Evolutionary conservation across 441 rosid species (phyloP), one percentile per base, ranked within the genome.

Genomic region (Populus hybrid): DNA sequence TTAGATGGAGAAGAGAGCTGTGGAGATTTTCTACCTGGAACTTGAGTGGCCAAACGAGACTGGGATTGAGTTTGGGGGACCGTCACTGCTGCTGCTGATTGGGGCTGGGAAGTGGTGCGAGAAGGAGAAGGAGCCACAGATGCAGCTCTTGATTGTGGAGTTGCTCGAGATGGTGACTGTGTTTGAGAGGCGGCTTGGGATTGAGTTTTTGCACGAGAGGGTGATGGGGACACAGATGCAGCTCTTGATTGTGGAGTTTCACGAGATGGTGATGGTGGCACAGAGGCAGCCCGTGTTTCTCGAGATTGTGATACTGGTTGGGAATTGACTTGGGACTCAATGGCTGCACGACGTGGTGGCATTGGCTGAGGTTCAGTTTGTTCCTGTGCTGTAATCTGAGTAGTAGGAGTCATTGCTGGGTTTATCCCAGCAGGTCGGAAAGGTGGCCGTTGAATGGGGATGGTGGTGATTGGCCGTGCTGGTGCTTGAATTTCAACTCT

Each of bases 401-500:
- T 59, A 0, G 83, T 75, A 24, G 82, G 69, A 34, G 81, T 68
- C 53, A 6, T 70, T 10, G n/a, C 35, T 5, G 78, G 80, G 28
- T 86, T 84, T 69, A 83, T 77, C 59, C 84, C 89, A 0, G 91
- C 79, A 10, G 92, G 86, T 42, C 80, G 82, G 74, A 85, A 85
- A 21, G 91, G 83, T 21, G 84, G 85, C 30, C 78, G 82, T 61
- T 79, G 91, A 71, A 42, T 20, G 24, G 90, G 80, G 28, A 57
- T 32, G 26, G 75, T 68, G 24, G 79, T 32, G 21, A 75, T 70
- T 28, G 85, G 85, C 74, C 36, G 89, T 32, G 89, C 32, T 23
- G 88, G 83, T 69, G 87, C 73, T 79, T 65, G 85, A 66, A 80
- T 69, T 78, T 74, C 80, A 40, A 35, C n/a, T 0, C 71, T 4